These are phyloP conservation scores for Paramecium octaurelia DNA, from an alignment of 73 alveolate genomes.

Conservation along the genomic window DNA sequence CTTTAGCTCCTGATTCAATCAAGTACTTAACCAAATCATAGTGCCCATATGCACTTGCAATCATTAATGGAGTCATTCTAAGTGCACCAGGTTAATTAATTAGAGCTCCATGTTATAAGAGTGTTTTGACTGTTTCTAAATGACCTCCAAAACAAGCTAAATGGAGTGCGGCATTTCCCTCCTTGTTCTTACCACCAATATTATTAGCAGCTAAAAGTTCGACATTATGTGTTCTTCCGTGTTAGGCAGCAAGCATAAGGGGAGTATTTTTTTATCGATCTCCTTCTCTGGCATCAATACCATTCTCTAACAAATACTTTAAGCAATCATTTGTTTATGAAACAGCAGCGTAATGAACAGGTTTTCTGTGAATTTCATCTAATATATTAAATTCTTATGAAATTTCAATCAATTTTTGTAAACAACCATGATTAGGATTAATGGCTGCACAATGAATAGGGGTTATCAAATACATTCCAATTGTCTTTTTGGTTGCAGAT, in stretches of 20 bases:
- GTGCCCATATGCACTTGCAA: conserved; percentile 94
- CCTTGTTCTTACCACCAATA: conserved; percentile 73
- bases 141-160: conserved; percentile 91
- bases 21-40: conserved; percentile 78
- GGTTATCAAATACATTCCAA: conserved; percentile 83
- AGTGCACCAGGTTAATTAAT: conserved; percentile 76
- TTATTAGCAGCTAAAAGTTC: conserved; percentile 63
- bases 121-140: conserved; percentile 79
- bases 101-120: conserved; percentile 81
- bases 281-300: conserved; percentile 85
- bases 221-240: conserved; percentile 84
- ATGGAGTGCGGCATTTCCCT: conserved; percentile 89
- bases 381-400: conserved; percentile 75
- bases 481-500: conserved; percentile 82
- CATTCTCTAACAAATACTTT: conserved; percentile 80
- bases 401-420: conserved; percentile 74
- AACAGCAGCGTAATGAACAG: conserved; percentile 98
- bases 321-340: conserved; percentile 85
- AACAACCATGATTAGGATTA: conserved; percentile 87
- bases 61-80: conserved; percentile 91
- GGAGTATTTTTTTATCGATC: conserved; percentile 87
- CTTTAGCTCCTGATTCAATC: conserved; percentile 78
- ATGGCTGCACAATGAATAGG: conserved; percentile 98
- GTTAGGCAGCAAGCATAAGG: conserved; percentile 87
- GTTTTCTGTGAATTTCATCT: conserved; percentile 86